Conservation (phyloP, 1,284 basidiomycete genomes). For the Tylopilus sp. region DNA sequence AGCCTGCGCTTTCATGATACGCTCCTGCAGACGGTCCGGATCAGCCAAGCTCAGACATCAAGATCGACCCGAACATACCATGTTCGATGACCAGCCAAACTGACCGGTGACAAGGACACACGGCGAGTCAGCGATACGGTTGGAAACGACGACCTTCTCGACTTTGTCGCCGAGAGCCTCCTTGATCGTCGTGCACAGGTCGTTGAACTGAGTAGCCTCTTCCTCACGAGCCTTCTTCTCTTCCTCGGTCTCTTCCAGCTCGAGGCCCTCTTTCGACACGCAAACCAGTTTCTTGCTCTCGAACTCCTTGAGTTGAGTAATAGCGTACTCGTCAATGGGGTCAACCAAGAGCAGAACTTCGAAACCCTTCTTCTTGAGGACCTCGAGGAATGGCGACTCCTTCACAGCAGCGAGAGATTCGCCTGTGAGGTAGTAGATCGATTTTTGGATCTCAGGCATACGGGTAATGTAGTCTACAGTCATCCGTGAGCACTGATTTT, state of each 20-base stretch:
- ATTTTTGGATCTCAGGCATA: conserved; percentile 99
- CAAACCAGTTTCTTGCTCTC: conserved; percentile 98
- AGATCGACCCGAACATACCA: conserved; percentile 50
- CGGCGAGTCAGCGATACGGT: conserved; percentile 95
- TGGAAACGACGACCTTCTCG: conserved; percentile 98
- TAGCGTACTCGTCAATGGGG: conserved; percentile 97
- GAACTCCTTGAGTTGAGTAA: conserved; percentile 99
- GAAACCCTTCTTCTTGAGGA: conserved; percentile 99
- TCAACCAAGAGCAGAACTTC: conserved; percentile 97
- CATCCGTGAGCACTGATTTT: conserved; percentile 5
- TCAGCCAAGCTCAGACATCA: conserved; percentile 6
- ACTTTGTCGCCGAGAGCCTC: conserved; percentile 99
- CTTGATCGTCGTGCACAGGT: conserved; percentile 94
- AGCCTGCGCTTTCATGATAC: conserved; percentile 99
- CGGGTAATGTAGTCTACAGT: conserved; percentile 93
- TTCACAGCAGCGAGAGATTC: conserved; percentile 89
- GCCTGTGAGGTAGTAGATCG: conserved; percentile 99
- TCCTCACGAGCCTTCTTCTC: conserved; percentile 92
- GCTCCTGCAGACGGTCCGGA: conserved; percentile 51
- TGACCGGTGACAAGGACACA: conserved; percentile 97
- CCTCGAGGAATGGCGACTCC: conserved; percentile 98
- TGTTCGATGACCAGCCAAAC: conserved; percentile 99
- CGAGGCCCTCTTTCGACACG: conserved; percentile 98
- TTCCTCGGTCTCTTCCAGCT: conserved; percentile 98
- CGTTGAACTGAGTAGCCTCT: conserved; percentile 80